Evolutionary conservation across 2,329 filamentous ascomycete genomes (phyloP), one percentile per base, ranked within the genome.

Genomic region (Proliferodiscus dingleyae): DNA sequence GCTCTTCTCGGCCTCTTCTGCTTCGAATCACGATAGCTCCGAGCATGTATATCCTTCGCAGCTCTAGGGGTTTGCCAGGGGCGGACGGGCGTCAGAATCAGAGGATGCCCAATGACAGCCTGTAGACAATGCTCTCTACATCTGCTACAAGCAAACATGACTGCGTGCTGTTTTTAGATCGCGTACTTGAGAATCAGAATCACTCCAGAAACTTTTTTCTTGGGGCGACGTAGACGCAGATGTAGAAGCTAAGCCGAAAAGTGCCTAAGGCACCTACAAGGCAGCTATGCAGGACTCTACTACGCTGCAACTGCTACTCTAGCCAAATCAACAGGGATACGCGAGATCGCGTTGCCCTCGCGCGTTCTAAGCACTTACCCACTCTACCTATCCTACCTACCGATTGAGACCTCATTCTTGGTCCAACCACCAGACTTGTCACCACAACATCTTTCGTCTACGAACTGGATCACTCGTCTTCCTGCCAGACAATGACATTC

Each of bases 101-200:
- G 21, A 34, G 53, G 54, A 19, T 55, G 51, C 39, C 60, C 58
- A 21, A 59, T 49, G 32, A 62, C 40, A 23, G 47, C 49, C 22
- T 58, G 56, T 18, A 63, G 32, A 23, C 49, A 61, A n/a, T 50
- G 54, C 45, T 50, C 58, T 42, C 58, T 60, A 37, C 61, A 63
- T 18, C 47, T 47, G 16, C 52, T 49, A 43, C 61, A 63, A 37
- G 50, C 52, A 39, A 62, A 56, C 59, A 63, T 63, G 34, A 37
- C 39, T 9, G 23, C n/a, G n/a, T n/a, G n/a, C n/a, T n/a, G n/a
- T n/a, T n/a, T n/a, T n/a, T n/a, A n/a, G n/a, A n/a, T n/a, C n/a
- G n/a, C n/a, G n/a, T n/a, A 23, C 15, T 8, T 45, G 26, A 39
- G 23, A 19, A 26, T 33, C 16, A 30, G 28, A 21, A 19, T 32